Base-by-base conservation (phyloP, 805 yeast species). In the Saccharomycopsis amapae region DNA sequence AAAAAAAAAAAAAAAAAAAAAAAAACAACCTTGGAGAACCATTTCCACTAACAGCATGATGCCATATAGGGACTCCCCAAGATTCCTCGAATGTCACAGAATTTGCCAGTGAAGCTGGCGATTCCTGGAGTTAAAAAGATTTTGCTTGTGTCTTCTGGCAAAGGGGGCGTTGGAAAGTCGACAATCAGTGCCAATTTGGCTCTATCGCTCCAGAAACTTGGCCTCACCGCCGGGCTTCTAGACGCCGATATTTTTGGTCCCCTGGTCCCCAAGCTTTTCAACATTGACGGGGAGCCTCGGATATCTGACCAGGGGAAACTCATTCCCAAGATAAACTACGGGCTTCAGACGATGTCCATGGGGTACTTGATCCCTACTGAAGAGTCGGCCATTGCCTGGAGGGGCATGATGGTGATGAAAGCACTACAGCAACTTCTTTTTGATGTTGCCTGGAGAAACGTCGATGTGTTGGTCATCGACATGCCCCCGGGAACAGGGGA, bases 101-200 rank as follows among this genome's bases (percentile, higher is more conserved):
- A 17, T 13, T 23, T 37, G 9, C 85, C 86, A 0, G 61, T 77
- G 7, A 72, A 66, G 47, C 75, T 70, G 48, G 61, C 62, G 15
- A 74, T 86, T 26, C 75, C 80, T 0, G 75, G 75, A n/a, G 90
- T 83, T 2, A 62, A 67, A 5, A 77, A 72, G 42, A 70, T 85
- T 1, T 51, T 86, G 72, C 78, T 68, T 68, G 97, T 42, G 63
- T 84, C 79, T 1, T 80, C 88, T 0, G 94, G 93, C 4, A 85
- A 85, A 62, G 94, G 97, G 13, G 98, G 99, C 10, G 99, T 93
- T 1, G 99, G 99, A 1, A 93, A 93, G 62, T 86, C 96, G 0
- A 93, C 99, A 1, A 68, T 85, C 2, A 51, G 67, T 7, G 78
- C 78, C 5, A 86, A 86, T 54, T 53, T 81, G 9, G 89, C 95